These are phyloP conservation scores for Phytophthora brassicae DNA, from an alignment of 352 stramenopile species.

Conservation along the genomic window DNA sequence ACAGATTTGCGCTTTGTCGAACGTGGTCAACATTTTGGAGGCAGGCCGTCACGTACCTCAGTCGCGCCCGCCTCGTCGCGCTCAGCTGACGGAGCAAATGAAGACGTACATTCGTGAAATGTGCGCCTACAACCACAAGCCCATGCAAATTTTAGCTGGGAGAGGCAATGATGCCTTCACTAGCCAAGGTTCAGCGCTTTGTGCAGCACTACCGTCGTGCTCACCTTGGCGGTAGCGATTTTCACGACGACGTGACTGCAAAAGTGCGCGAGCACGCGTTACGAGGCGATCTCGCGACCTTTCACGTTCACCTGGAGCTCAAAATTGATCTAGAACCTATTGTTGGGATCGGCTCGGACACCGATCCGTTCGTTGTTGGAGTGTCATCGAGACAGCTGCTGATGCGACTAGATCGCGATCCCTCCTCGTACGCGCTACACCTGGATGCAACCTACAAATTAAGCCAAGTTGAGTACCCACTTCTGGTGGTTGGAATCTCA, in stretches of 20 bases:
- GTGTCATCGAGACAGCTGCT: slow-evolving; percentile 5
- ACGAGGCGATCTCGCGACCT: background rate
- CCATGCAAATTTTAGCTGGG: background rate
- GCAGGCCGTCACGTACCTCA: slow-evolving; percentile 1
- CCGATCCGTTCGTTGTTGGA: slow-evolving; percentile 1
- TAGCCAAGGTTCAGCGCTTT: slow-evolving; percentile 4
- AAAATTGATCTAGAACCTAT: background rate
- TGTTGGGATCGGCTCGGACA: slow-evolving; percentile 7
- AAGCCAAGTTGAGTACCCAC: slow-evolving; percentile 14
- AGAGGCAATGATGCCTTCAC: background rate
- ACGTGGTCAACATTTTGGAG: slow-evolving; percentile 7
- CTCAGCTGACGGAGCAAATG: slow-evolving; percentile 2
- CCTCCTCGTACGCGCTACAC: slow-evolving; percentile 7
- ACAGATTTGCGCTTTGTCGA: slow-evolving; percentile 1
- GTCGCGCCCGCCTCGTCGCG: background rate
- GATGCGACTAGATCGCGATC: background rate
- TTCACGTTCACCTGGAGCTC: slow-evolving; percentile 7
- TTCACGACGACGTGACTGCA: background rate
- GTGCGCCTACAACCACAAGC: slow-evolving; percentile 16
- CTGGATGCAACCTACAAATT: slow-evolving; percentile 27
- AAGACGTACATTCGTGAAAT: slow-evolving; percentile 5
- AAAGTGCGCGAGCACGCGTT: slow-evolving; percentile 1
- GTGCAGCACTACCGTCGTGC: slow-evolving; percentile 5
- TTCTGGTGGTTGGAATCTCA: slow-evolving; percentile 24
- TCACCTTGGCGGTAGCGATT: slow-evolving; percentile 10